Evolutionary conservation across 768 basidiomycete species (phyloP).

Genomic region (Pleurotus salmoneostramineus): DNA sequence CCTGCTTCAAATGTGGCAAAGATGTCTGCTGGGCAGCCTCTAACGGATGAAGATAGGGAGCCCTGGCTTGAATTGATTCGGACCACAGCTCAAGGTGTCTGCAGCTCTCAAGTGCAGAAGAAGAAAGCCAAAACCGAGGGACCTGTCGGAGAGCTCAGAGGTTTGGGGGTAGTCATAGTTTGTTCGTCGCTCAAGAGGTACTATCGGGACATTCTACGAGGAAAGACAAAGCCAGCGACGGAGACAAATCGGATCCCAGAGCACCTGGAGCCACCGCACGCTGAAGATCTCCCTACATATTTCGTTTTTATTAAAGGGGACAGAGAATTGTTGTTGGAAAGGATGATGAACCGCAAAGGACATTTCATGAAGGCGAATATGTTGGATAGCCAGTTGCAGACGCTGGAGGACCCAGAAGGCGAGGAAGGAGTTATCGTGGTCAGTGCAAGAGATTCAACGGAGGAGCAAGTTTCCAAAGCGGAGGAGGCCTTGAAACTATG

Average conservation of each 20-base stretch:
- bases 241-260: constrained; percentile 18
- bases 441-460: constrained; percentile 45
- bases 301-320: constrained; percentile 79
- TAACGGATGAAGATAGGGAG: constrained; percentile 77
- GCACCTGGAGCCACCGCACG: constrained; percentile 21
- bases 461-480: constrained; percentile 50
- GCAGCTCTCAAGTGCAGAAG: constrained; percentile 15
- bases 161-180: constrained; percentile 68
- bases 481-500: constrained; percentile 30
- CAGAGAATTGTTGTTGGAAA: constrained; percentile 48
- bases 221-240: constrained; percentile 23
- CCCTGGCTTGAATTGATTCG: constrained; percentile 85
- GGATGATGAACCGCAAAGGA: constrained; percentile 60
- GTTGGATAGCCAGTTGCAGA: constrained; percentile 74
- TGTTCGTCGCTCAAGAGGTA: constrained; percentile 81
- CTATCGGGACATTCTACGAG: constrained; percentile 83
- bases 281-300: constrained; percentile 49
- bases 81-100: constrained; percentile 48
- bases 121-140: constrained; percentile 7
- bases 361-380: constrained; percentile 86
- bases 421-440: constrained; percentile 70
- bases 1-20: constrained; percentile 79
- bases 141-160: neutral
- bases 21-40: constrained; percentile 74
- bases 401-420: constrained; percentile 65